Evolutionary conservation across 108 stramenopile species (phyloP).

Genomic region (Cylindrotheca closterium): DNA sequence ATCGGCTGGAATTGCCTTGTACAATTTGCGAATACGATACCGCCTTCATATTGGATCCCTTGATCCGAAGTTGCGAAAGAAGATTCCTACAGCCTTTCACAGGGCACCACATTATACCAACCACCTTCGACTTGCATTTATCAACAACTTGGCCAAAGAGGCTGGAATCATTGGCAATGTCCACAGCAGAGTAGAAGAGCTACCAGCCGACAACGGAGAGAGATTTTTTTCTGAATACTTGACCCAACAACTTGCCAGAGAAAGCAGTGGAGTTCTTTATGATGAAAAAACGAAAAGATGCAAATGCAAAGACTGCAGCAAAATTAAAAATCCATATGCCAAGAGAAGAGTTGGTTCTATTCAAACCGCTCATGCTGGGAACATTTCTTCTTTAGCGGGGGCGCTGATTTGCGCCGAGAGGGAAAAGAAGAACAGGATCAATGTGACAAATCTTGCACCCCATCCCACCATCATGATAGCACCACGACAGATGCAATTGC

Average conservation of each 20-base stretch:
- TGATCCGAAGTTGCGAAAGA: background rate
- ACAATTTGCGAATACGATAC: background rate
- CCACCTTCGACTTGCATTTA: background rate
- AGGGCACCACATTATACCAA: background rate
- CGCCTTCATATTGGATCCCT: background rate
- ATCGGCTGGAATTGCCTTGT: background rate
- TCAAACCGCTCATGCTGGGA: no score
- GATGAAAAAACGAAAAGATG: no score
- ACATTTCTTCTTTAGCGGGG: no score
- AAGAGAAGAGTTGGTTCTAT: no score
- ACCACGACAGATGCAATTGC: no score
- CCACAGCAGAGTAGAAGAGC: background rate
- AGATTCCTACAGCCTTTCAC: background rate
- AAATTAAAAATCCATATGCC: no score
- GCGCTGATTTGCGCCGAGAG: no score
- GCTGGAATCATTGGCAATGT: background rate
- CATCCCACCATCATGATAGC: no score
- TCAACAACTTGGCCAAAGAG: background rate
- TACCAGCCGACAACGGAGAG: conserved; percentile 5
- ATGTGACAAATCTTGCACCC: no score
- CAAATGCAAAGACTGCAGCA: no score
- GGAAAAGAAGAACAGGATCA: no score
- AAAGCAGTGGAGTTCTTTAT: background rate
- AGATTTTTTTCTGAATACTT: conserved; percentile 3
- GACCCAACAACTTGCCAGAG: background rate